phyloP scores from a whole-genome alignment of 2,329 filamentous ascomycete species.

The Rhinocladiella similis region DNA sequence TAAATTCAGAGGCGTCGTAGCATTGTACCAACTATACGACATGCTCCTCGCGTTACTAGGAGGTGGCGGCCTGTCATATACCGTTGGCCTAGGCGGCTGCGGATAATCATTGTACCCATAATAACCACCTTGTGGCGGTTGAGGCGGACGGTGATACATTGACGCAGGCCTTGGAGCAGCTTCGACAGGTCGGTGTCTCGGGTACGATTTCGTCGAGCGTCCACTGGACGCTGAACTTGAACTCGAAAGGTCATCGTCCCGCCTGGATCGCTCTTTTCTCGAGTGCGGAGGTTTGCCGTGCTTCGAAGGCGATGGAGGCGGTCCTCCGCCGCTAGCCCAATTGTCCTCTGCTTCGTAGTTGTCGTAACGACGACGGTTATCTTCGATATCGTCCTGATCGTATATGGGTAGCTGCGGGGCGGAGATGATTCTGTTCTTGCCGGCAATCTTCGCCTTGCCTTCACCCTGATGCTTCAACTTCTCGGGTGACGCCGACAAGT shows the following conservation, averaged over 20 bases:
- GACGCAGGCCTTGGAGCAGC: conserved; percentile 3
- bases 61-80: background rate
- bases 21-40: conserved; percentile 27
- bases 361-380: too few relatives aligned
- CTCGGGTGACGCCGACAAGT: conserved; percentile 17
- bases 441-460: conserved; percentile 3
- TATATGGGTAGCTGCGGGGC: conserved; percentile 4
- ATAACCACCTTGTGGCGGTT: background rate
- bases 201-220: background rate
- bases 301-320: background rate
- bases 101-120: background rate
- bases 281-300: background rate
- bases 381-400: background rate
- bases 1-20: conserved; percentile 24
- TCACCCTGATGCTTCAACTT: conserved; percentile 12
- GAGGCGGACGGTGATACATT: background rate
- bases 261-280: background rate
- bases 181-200: conserved; percentile 7
- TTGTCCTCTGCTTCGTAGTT: too few relatives aligned
- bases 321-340: too few relatives aligned
- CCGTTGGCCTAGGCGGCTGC: background rate
- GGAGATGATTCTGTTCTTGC: conserved; percentile 16
- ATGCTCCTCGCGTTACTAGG: conserved; percentile 13
- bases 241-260: background rate
- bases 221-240: conserved; percentile 2